Conservation (phyloP, 139 green algal genomes). For the Chlorella ohadii region DNA sequence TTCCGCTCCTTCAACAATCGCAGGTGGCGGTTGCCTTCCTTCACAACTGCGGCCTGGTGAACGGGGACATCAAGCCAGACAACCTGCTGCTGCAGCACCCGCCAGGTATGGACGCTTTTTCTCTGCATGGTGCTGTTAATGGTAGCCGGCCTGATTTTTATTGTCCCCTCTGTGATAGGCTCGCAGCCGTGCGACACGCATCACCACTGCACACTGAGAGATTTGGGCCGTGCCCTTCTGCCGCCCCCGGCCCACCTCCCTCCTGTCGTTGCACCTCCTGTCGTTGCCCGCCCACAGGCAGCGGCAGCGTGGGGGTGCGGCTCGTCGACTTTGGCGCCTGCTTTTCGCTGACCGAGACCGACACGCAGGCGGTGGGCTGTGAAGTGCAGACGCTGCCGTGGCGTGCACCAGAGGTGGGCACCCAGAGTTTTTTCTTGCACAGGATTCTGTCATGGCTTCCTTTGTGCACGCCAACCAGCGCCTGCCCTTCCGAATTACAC, state of each 20-base stretch:
- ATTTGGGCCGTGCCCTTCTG: too few species aligned
- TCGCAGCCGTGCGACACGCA: too few species aligned
- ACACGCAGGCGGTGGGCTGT: constrained; percentile 43
- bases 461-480: too few species aligned
- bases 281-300: neutral
- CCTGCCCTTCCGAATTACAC: too few species aligned
- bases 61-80: constrained; percentile 67
- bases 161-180: too few species aligned
- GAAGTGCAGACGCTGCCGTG: constrained; percentile 65
- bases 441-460: too few species aligned
- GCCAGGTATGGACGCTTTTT: constrained; percentile 23
- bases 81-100: constrained; percentile 48
- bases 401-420: constrained; percentile 58
- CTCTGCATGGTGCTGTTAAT: too few species aligned
- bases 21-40: constrained; percentile 40
- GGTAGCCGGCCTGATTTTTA: too few species aligned
- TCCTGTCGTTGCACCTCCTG: neutral
- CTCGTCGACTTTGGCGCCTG: constrained; percentile 55
- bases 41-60: constrained; percentile 47
- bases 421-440: too few species aligned
- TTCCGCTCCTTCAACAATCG: too few species aligned
- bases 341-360: constrained; percentile 46
- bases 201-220: too few species aligned
- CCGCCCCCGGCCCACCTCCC: too few species aligned
- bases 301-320: constrained; percentile 27